Evolutionary conservation across 495 filamentous ascomycete genomes (phyloP), one percentile per base, ranked within the genome.

Genomic region (Tuber melanosporum): DNA sequence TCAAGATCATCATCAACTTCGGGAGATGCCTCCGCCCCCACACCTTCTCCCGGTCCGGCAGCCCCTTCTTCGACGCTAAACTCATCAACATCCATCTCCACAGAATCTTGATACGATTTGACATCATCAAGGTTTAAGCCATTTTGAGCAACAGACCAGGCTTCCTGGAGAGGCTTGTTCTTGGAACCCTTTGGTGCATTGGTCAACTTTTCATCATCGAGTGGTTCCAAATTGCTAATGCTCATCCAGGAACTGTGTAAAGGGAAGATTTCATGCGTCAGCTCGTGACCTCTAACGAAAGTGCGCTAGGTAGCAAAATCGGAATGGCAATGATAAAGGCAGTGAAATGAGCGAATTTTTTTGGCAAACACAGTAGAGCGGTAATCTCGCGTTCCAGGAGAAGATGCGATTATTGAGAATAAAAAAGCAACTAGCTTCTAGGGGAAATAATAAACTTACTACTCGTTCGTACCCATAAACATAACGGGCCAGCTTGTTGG

Each of bases 381-480:
- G 71, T 42, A 71, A 41, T 26, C 39, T 39, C 36, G 70, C 32
- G 32, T 71, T 45, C 22, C 71, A 47, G 45, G 45, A 42, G 45
- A 72, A 72, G 71, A 43, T 43, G 71, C 36, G 71, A 46, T 70
- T 75, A n/a, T 71, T 71, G 52, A 70, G 73, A 69, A 71, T 75
- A 39, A 75, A 71, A 75, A 69, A 22, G 32, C 47, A 75, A 72
- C 14, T n/a, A 72, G 4, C 41, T 72, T 72, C 26, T n/a, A 15
- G 44, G 44, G 71, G 71, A 72, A 46, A 42, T 15, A 15, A 17
- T 32, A 20, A 72, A 83, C 81, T 82, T 45, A 83, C 81, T 83
- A 83, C 70, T 83, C 81, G 57, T 81, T 77, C 19, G 81, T 83
- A n/a, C 80, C 81, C 81, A 83, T 80, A 73, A 76, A 83, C 49